Base-by-base conservation (phyloP, 2,329 filamentous ascomycete genomes). In the Phialophora chinensis region DNA sequence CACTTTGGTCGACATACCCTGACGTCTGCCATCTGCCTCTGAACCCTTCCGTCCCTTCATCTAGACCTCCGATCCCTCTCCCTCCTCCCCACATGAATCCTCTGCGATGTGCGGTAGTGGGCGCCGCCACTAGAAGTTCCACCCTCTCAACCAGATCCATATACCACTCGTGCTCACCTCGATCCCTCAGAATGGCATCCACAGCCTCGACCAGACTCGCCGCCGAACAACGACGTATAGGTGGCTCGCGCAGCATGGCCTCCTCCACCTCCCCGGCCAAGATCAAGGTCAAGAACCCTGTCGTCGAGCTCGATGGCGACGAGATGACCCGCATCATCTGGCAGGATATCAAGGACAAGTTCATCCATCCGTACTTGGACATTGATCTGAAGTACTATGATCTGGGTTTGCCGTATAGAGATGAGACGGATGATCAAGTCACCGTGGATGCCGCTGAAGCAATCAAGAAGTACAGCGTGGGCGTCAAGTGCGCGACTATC, bases 271-370 rank as follows among this genome's bases (percentile, higher is more conserved):
- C 76, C 66, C 76, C 85, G 74, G 84, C 87, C 77, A 99, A 98
- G 90, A 98, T 98, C 87, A 95, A 96, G 88, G 95, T 99, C 85
- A 93, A 96, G 89, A 98, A 97, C 83, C 95, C 95, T 72, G 90
- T 99, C 79, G 95, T 99, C 80, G 95, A 98, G 85, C 88, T 98
- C 76, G 94, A 98, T 79, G 94, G 94, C 77, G 87, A 90, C 80
- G 88, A 90, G 89, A 98, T 98, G 95, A 99, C 95, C 75, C 87
- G 95, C 76, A 93, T 99, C 80, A 99, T 99, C 85, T 99, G 95
- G 95, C 86, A 97, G 85, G 89, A 91, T 81, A 99, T 99, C 87
- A 97, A 97, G 87, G 91, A 98, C 84, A 97, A 96, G 77, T 84
- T 86, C 77, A 71, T 77, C 67, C 62, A 67, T 56, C 70, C 67